phyloP scores from a whole-genome alignment of 441 rosid genomes.

The Syzygium malaccense region DNA sequence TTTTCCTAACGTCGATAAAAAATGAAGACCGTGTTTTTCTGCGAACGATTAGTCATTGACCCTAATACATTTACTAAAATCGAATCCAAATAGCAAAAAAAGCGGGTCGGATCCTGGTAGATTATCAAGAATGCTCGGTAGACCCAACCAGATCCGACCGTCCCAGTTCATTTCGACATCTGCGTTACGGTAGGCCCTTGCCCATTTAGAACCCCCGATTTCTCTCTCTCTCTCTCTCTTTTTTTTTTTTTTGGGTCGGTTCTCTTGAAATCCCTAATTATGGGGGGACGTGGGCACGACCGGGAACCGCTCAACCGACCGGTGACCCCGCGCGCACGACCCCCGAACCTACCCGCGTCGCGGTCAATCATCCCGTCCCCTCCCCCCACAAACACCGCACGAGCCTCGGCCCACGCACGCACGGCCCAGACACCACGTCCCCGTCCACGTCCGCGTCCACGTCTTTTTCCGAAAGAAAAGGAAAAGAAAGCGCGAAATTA shows the following conservation, averaged over 20 bases:
- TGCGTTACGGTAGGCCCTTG: not conserved
- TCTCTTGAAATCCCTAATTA: not conserved
- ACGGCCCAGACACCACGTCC: not conserved
- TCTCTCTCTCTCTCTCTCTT: no score
- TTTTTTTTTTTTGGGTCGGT: no score
- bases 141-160: not conserved
- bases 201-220: not conserved
- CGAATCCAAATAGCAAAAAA: not conserved
- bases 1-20: accelerated
- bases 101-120: not conserved
- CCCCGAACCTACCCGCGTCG: not conserved
- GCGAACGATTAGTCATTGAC: not conserved
- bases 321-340: not conserved
- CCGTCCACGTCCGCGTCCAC: not conserved
- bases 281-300: not conserved
- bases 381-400: not conserved
- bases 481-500: not conserved
- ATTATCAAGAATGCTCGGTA: not conserved
- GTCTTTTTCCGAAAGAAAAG: not conserved
- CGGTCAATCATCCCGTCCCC: not conserved
- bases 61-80: not conserved
- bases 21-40: not conserved
- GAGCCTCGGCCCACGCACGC: not conserved
- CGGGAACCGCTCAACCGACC: not conserved
- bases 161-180: not conserved